Conservation (phyloP, 306 rosid species). For the Trichosanthes truncata region DNA sequence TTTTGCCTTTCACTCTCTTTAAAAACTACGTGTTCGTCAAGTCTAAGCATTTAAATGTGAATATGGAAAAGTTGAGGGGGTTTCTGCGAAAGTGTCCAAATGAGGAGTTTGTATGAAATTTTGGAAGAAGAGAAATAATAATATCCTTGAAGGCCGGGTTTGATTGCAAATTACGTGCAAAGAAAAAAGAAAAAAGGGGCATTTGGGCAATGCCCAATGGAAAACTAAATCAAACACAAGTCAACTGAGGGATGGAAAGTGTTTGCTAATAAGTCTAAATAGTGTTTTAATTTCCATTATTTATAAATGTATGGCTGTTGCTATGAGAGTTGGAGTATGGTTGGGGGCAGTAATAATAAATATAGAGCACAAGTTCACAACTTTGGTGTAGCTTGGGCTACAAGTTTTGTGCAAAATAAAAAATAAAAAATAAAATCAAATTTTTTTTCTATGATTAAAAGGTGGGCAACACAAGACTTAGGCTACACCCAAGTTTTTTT, state of each 20-base stretch:
- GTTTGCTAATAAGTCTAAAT: too few species aligned
- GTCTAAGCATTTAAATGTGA: not conserved
- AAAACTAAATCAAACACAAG: not conserved
- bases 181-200: not conserved
- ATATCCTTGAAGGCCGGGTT: not conserved
- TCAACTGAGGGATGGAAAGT: not conserved
- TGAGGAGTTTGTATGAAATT: not conserved
- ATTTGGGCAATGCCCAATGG: not conserved
- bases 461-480: too few species aligned
- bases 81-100: not conserved
- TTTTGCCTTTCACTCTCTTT: not conserved
- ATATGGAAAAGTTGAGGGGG: not conserved
- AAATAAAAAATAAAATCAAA: too few species aligned
- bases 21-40: not conserved
- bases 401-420: too few species aligned
- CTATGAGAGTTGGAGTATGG: not conserved
- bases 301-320: not conserved
- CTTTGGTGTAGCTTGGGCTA: too few species aligned
- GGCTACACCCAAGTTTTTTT: too few species aligned
- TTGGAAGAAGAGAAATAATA: not conserved
- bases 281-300: not conserved
- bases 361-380: too few species aligned
- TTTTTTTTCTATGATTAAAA: too few species aligned
- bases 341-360: not conserved
- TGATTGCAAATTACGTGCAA: constrained; percentile 2